Base-by-base conservation (phyloP, 148 eudicot species). In the Amaranthus cruentus region DNA sequence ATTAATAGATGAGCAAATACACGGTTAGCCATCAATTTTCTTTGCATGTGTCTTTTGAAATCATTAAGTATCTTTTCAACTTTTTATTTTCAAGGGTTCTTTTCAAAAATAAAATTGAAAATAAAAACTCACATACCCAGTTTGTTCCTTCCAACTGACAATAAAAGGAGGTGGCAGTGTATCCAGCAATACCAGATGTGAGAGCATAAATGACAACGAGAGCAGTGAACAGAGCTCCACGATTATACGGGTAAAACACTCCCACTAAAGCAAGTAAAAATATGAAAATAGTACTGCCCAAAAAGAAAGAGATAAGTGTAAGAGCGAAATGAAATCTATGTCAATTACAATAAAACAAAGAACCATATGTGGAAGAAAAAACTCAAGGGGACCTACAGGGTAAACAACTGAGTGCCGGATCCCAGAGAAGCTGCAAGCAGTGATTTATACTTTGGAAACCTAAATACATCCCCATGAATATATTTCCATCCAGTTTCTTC, bases 401-500 rank as follows among this genome's bases (percentile, higher is more conserved):
- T 76, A 78, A 90, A 90, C 7, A 90, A 79, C 85, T 90, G 95
- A 43, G 91, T 84, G 67, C 95, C 95, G 76, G 88, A 84, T 52
- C 95, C 91, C 73, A 90, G 87, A 68, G 90, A 80, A 44, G 95
- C 95, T 78, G 95, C 88, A 69, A 90, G 82, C 52, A 90, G 42
- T 4, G 95, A 88, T 79, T 90, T 85, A 82, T 79, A 76, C 75
- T 86, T 86, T 0, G 95, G 95, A 64, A 79, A 90, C 84, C 95
- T 85, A 79, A 90, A 90, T 51, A 88, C 95, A 76, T 90, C 91
- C 57, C 95, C 91, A 72, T 90, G 95, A 53, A 90, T 88, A 72
- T 88, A 90, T 73, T 88, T 90, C 95, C 95, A 90, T 51, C 95
- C 91, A 66, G 91, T 81, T 86, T 90, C 95, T 84, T 88, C 91